A percentile compares a stretch with the other conserved stretches of the same genome.
These are phyloP conservation scores for Aureobasidium sp. DNA, from an alignment of 2,329 filamentous ascomycete species.

Conservation along the genomic window DNA sequence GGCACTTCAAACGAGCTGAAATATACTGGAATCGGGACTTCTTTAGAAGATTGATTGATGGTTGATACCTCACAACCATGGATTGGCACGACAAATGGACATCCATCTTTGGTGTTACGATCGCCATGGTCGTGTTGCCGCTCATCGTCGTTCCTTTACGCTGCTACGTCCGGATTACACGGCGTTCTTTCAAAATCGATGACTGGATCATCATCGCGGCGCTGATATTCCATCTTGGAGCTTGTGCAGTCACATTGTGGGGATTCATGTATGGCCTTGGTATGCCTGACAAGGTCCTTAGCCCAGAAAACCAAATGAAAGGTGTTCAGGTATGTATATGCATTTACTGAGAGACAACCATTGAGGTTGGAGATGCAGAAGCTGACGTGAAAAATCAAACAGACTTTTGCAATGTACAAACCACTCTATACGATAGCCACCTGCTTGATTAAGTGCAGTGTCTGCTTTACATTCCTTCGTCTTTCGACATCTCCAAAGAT, in stretches of 20 bases:
- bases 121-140: constrained; percentile 3
- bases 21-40: neutral
- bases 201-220: constrained; percentile 11
- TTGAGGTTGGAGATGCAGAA: neutral
- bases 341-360: too few species aligned
- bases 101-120: neutral
- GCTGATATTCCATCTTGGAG: neutral
- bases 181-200: constrained; percentile 2
- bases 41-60: neutral
- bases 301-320: neutral
- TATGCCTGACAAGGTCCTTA: constrained; percentile 1
- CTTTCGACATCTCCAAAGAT: constrained; percentile 1
- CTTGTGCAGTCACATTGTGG: constrained; percentile 1
- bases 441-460: constrained; percentile 11
- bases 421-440: constrained; percentile 4
- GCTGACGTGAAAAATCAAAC: neutral
- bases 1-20: neutral
- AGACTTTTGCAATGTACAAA: constrained; percentile 9
- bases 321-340: neutral
- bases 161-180: constrained; percentile 1
- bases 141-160: constrained; percentile 3
- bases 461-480: constrained; percentile 9
- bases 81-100: constrained; percentile 7
- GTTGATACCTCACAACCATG: neutral
- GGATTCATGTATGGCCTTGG: constrained; percentile 7